phyloP scores from a whole-genome alignment of 108 stramenopile species.

The Craspedostauros australis region DNA sequence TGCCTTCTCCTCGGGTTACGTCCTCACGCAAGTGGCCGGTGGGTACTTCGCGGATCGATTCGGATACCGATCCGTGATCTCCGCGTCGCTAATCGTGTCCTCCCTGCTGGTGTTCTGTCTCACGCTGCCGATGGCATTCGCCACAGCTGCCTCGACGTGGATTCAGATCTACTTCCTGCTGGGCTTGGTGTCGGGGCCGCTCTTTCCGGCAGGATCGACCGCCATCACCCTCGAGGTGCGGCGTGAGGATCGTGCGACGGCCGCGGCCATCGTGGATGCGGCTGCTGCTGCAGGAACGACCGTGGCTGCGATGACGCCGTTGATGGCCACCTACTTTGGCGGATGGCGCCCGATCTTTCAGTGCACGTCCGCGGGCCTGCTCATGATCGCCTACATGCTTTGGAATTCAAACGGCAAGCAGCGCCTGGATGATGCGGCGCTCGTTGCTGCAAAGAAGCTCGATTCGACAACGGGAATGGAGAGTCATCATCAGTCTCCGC shows the following conservation, averaged over 20 bases:
- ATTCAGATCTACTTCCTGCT: constrained; percentile 12
- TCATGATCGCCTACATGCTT: constrained; percentile 5
- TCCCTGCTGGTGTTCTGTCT: constrained; percentile 8
- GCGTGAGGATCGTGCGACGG: not conserved
- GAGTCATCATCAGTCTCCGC: too few species aligned
- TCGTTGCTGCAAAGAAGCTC: too few species aligned
- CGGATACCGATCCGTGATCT: constrained; percentile 6
- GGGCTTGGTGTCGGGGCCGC: constrained; percentile 18
- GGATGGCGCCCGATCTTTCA: constrained; percentile 12
- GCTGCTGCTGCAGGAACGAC: constrained; percentile 17
- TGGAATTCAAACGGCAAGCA: too few species aligned
- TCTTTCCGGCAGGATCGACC: constrained; percentile 21
- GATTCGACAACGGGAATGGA: too few species aligned
- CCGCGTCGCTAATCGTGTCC: not conserved
- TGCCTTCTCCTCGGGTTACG: constrained; percentile 23
- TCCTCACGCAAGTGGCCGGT: constrained; percentile 21
- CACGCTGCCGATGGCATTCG: constrained; percentile 4
- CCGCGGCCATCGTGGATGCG: constrained; percentile 18
- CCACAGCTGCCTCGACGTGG: constrained; percentile 10
- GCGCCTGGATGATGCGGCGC: too few species aligned
- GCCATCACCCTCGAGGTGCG: constrained; percentile 8
- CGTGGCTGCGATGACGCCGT: constrained; percentile 17
- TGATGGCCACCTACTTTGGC: constrained; percentile 6
- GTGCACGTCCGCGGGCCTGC: not conserved
- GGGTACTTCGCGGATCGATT: constrained; percentile 18